phyloP scores from a whole-genome alignment of 2,329 filamentous ascomycete species.

The Fusarium odoratissimum region DNA sequence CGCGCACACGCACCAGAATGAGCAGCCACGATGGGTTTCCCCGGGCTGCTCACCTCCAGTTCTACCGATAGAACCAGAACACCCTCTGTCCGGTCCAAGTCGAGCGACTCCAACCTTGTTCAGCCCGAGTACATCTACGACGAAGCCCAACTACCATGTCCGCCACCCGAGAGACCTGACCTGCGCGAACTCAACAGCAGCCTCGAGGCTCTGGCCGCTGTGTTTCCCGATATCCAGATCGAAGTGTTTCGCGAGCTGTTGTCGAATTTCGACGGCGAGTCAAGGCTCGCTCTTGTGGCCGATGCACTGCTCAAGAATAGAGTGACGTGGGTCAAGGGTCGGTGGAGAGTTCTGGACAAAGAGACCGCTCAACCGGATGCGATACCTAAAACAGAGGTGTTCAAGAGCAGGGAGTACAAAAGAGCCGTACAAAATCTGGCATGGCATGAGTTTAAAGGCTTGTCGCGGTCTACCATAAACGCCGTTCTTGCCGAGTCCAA shows the following conservation, averaged over 20 bases:
- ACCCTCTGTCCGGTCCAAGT: conserved; percentile 48
- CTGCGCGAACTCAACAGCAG: conserved; percentile 76
- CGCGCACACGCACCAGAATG: conserved; percentile 45
- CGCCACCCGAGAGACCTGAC: conserved; percentile 66
- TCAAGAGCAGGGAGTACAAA: conserved; percentile 75
- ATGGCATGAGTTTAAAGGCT: conserved; percentile 79
- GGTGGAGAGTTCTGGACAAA: conserved; percentile 64
- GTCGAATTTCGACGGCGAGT: conserved; percentile 78
- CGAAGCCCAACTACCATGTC: conserved; percentile 63
- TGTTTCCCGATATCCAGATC: conserved; percentile 84
- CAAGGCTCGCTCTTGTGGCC: conserved; percentile 79
- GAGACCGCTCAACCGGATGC: conserved; percentile 48
- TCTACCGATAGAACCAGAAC: conserved; percentile 54
- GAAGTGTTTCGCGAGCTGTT: conserved; percentile 89
- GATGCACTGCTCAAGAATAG: conserved; percentile 81
- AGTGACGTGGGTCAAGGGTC: conserved; percentile 75
- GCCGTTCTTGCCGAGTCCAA: conserved; percentile 85
- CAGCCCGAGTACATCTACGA: conserved; percentile 64
- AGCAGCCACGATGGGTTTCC: conserved; percentile 61
- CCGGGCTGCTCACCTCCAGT: conserved; percentile 59
- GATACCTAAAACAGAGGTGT: conserved; percentile 71
- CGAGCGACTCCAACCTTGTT: conserved; percentile 46
- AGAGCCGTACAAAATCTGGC: conserved; percentile 75
- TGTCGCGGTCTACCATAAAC: conserved; percentile 79
- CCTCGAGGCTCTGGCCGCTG: conserved; percentile 74